These are phyloP conservation scores for Stagonosporopsis vannaccii DNA, from an alignment of 2,329 filamentous ascomycete genomes.

Conservation along the genomic window DNA sequence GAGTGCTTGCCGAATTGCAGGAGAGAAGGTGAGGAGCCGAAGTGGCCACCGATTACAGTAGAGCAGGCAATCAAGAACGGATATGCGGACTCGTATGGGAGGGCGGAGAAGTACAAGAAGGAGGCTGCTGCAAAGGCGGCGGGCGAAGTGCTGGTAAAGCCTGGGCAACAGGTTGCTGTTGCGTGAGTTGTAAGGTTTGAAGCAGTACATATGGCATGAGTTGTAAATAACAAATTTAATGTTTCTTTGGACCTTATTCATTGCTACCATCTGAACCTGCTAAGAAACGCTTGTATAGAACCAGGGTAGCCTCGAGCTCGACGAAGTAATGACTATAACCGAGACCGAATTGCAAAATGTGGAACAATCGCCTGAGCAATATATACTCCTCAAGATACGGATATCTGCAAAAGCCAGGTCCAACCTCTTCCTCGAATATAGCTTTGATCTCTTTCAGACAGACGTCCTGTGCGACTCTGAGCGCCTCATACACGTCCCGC, in stretches of 20 bases:
- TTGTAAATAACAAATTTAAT: no score
- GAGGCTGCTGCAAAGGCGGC: constrained; percentile 36
- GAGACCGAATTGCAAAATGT: no score
- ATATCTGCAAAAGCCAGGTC: not conserved
- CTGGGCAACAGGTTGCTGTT: constrained; percentile 26
- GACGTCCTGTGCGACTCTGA: no score
- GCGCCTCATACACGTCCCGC: no score
- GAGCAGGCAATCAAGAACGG: constrained; percentile 50
- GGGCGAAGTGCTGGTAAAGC: constrained; percentile 3
- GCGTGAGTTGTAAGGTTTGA: constrained; percentile 10
- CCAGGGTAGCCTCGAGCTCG: no score
- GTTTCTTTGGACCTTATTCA: no score
- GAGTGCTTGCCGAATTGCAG: constrained; percentile 54
- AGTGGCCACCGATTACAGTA: constrained; percentile 54
- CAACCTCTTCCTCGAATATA: not conserved
- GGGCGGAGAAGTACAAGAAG: constrained; percentile 52
- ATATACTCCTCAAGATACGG: not conserved
- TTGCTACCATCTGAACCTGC: no score
- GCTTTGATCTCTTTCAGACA: no score
- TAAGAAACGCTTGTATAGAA: not conserved
- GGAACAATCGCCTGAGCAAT: not conserved
- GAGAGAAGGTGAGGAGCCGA: constrained; percentile 44
- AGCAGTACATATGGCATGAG: not conserved
- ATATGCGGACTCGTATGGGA: constrained; percentile 55
- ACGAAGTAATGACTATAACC: no score